Base-by-base conservation (phyloP, 805 yeast species). In the Lipomyces starkeyi region DNA sequence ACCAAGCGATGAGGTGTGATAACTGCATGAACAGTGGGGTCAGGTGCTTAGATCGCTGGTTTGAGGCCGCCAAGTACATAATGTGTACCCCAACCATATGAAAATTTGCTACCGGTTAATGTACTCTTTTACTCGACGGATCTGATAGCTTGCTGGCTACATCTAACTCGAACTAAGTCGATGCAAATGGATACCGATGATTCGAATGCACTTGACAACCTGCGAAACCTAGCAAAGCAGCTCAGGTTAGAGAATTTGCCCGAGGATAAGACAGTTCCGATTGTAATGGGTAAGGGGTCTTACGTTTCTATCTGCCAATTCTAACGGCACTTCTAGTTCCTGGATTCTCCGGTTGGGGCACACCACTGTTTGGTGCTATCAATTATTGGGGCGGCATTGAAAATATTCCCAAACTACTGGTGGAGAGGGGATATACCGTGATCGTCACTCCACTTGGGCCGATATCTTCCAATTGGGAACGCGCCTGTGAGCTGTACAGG, bases 351-450 rank as follows among this genome's bases (percentile, higher is more conserved):
- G 54, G 54, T 11, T 49, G 54, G 54, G 54, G 54, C 11, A 17
- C 20, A 2, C 54, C 54, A 22, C 1, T 49, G 54, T 49, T 49
- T 49, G 54, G 54, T 5, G 54, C 54, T 49, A 3, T 49, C 6
- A 49, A 49, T 17, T 49, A 49, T 49, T 49, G 54, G 54, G 54
- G 54, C n/a, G 54, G 54, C 25, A 49, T 49, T 49, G 54, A 49
- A 49, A 49, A 49, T 20, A 49, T 49, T 49, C 54, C 54, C 27
- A 20, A 20, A 4, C 27, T 49, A 20, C 54, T 49, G 27, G 8
- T 49, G 54, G 54, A 49, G 27, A 49, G 54, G 7, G 54, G 54
- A n/a, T 49, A 49, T 20, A 49, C 54, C 14, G 54, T 49, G 22
- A 49, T 49, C 27, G 54, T 49, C 54, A 49, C 54, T 49, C 54